phyloP scores from a whole-genome alignment of 2,329 filamentous ascomycete genomes.

The Periconia macrospinosa region DNA sequence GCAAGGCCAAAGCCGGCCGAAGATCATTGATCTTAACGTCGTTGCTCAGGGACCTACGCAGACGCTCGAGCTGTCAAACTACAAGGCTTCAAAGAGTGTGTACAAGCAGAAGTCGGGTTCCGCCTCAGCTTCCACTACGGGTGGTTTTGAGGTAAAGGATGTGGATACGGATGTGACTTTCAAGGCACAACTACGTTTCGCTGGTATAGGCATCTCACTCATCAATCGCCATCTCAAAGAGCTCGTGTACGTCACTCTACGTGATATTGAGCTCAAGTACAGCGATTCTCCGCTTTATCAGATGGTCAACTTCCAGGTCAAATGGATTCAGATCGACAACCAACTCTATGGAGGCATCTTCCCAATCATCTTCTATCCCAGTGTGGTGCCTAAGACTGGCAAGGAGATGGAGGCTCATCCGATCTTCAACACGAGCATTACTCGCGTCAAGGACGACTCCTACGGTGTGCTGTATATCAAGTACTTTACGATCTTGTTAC shows the following conservation, averaged over 20 bases:
- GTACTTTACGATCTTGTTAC: slow-evolving; percentile 88
- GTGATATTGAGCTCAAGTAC: slow-evolving; percentile 88
- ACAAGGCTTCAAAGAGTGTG: slow-evolving; percentile 87
- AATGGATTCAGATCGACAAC: slow-evolving; percentile 99
- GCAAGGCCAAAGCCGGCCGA: slow-evolving; percentile 65
- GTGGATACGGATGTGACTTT: slow-evolving; percentile 86
- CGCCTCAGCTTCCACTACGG: slow-evolving; percentile 60
- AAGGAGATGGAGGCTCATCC: slow-evolving; percentile 96
- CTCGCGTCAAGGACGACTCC: slow-evolving; percentile 94
- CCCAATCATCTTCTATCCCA: slow-evolving; percentile 94
- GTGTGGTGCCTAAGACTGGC: slow-evolving; percentile 94
- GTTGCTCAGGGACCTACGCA: slow-evolving; percentile 94
- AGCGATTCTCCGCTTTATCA: slow-evolving; percentile 93
- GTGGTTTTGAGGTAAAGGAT: slow-evolving; percentile 92
- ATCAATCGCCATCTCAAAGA: slow-evolving; percentile 92
- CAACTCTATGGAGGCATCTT: slow-evolving; percentile 98
- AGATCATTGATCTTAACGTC: slow-evolving; percentile 96
- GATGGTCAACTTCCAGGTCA: slow-evolving; percentile 85
- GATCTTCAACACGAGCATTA: slow-evolving; percentile 88
- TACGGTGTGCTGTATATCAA: slow-evolving; percentile 99
- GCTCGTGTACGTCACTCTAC: slow-evolving; percentile 88
- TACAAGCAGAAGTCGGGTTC: slow-evolving; percentile 69
- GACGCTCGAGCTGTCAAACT: slow-evolving; percentile 91
- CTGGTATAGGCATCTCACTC: slow-evolving; percentile 88
- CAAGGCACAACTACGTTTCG: slow-evolving; percentile 82